A percentile compares a stretch with the other conserved stretches of the same genome.
These are phyloP conservation scores for Scheffersomyces illinoinensis DNA, from an alignment of 1,139 yeast species.

Conservation along the genomic window DNA sequence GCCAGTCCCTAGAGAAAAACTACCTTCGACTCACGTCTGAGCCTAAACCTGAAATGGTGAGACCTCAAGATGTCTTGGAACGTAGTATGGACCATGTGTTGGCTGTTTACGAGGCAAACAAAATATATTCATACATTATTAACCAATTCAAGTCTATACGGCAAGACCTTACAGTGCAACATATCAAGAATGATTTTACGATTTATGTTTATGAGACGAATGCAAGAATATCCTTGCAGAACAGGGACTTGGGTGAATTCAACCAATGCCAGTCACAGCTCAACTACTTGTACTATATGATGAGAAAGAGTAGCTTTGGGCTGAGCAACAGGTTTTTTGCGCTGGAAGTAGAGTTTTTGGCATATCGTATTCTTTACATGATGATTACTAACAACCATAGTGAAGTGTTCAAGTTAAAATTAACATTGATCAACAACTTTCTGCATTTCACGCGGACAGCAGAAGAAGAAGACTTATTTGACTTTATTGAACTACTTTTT, in stretches of 20 bases:
- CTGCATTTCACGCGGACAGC: constrained; percentile 3
- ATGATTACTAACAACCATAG: constrained; percentile 70
- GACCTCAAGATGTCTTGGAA: constrained; percentile 67
- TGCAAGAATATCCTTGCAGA: constrained; percentile 82
- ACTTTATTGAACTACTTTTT: constrained; percentile 9
- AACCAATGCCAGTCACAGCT: constrained; percentile 92
- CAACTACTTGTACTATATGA: constrained; percentile 53
- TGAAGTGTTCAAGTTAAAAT: constrained; percentile 43
- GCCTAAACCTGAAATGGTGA: constrained; percentile 80
- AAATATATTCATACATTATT: constrained; percentile 71
- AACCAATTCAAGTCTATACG: constrained; percentile 90
- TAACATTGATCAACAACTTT: constrained; percentile 14
- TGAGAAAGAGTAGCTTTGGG: constrained; percentile 7
- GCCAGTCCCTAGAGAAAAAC: constrained; percentile 67
- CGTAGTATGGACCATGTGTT: constrained; percentile 58
- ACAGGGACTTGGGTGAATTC: constrained; percentile 87
- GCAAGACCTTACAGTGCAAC: constrained; percentile 93
- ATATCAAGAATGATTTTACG: constrained; percentile 76
- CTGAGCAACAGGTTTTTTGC: constrained; percentile 14
- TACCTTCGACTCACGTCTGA: constrained; percentile 87
- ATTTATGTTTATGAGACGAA: constrained; percentile 81
- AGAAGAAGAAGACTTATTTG: constrained; percentile 11
- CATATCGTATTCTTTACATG: constrained; percentile 77
- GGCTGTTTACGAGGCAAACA: constrained; percentile 54
- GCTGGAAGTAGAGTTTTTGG: constrained; percentile 59